Base-by-base conservation (phyloP, 306 rosid genomes). In the Urtica urens region DNA sequence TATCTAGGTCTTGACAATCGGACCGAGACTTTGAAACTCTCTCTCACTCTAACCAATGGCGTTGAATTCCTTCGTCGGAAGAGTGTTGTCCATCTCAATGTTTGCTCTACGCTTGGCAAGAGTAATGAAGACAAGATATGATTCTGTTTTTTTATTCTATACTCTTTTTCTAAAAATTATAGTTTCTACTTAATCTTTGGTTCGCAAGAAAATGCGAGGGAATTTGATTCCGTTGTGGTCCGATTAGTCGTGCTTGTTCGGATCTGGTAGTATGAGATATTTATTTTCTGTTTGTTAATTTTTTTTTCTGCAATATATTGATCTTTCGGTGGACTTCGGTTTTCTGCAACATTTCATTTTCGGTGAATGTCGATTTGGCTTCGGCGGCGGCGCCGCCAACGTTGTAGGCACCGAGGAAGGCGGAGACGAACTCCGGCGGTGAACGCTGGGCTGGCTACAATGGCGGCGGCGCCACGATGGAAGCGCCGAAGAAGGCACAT, bases 91-190 rank as follows among this genome's bases (percentile, higher is more conserved):
- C 60, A 81, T 64, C 29, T 61, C 81, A 10, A 60, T 80, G 46
- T 80, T 80, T 72, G 60, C 73, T 37, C 65, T 71, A 49, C 30
- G 88, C 83, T 43, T 70, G 69, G 73, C 81, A 73, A 62, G 81
- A 80, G 83, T 80, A 60, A 70, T 41, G 38, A 22, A 25, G 23
- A 55, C 44, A 69, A 53, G 77, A 75, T 66, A 74, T 69, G 42
- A 35, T 25, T 38, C 19, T 42, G 14, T 46, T n/a, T 21, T 30
- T 24, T 0, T 9, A 13, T n/a, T 22, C 7, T 0, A 17, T 48
- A 31, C 5, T 1, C 14, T 5, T 38, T 5, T 30, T 17, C 40
- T 20, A n/a, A n/a, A n/a, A n/a, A n/a, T n/a, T 21, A 3, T 34
- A 3, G 49, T 7, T 12, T 1, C n/a, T 22, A 37, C 51, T 11